phyloP scores from a whole-genome alignment of 306 rosid genomes.

The Fragaria vesca region DNA sequence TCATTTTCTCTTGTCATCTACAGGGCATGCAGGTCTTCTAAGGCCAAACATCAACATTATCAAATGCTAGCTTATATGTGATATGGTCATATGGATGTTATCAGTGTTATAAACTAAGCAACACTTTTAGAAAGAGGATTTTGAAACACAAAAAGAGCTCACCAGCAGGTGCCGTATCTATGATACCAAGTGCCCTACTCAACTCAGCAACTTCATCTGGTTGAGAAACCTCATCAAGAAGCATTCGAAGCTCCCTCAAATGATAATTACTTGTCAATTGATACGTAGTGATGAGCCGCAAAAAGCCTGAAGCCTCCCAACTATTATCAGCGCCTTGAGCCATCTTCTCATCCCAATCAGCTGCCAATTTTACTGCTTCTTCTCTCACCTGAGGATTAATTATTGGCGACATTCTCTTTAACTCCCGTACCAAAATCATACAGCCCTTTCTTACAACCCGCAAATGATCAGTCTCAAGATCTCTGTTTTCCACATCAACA shows the following conservation, averaged over 20 bases:
- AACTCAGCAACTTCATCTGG: slow-evolving; percentile 28
- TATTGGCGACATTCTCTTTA: slow-evolving; percentile 33
- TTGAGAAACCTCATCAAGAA: slow-evolving; percentile 31
- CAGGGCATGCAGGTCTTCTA: background rate
- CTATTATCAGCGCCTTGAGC: slow-evolving; percentile 22
- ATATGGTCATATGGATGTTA: background rate
- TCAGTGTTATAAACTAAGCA: slow-evolving; percentile 9
- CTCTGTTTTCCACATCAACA: background rate
- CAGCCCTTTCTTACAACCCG: slow-evolving; percentile 37
- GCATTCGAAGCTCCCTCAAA: slow-evolving; percentile 23
- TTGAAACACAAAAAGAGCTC: slow-evolving; percentile 5
- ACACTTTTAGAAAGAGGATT: background rate
- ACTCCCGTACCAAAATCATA: slow-evolving; percentile 36
- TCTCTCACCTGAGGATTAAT: slow-evolving; percentile 36
- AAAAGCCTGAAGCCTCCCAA: slow-evolving; percentile 36
- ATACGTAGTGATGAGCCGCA: slow-evolving; percentile 38
- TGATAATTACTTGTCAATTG: slow-evolving; percentile 25
- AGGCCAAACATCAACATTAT: background rate
- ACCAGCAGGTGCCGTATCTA: slow-evolving; percentile 30
- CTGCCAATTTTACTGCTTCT: slow-evolving; percentile 42
- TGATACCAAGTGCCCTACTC: slow-evolving; percentile 30
- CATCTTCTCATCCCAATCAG: slow-evolving; percentile 43
- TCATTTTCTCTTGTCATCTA: background rate
- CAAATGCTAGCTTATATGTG: background rate
- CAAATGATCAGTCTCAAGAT: slow-evolving; percentile 15